Evolutionary conservation across 257 asterid species (phyloP).

Genomic region (Capsicum baccatum): DNA sequence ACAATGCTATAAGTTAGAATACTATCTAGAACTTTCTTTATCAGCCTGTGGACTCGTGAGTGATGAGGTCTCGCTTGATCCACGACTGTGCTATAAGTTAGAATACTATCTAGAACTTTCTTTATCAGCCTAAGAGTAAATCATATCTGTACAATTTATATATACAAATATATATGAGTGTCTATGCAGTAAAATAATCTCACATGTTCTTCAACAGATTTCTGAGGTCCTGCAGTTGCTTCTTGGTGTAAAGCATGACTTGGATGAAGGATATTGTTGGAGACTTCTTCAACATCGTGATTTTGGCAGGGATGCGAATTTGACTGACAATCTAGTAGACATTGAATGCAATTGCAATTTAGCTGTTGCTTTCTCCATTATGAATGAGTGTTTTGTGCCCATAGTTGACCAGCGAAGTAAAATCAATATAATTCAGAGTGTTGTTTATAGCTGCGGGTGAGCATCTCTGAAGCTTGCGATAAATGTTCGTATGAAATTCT

Average conservation of each 20-base stretch:
- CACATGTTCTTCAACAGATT: conserved; percentile 55
- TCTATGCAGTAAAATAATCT: conserved; percentile 34
- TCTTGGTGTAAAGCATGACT: conserved; percentile 73
- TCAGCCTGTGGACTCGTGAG: neutral
- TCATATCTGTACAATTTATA: neutral
- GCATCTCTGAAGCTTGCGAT: conserved; percentile 21
- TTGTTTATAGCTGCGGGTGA: conserved; percentile 48
- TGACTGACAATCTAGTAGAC: conserved; percentile 41
- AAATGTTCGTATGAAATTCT: neutral
- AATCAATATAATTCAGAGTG: conserved; percentile 40
- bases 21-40: too few species aligned
- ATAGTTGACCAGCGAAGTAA: conserved; percentile 43
- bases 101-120: conserved; percentile 6
- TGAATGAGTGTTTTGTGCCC: conserved; percentile 50
- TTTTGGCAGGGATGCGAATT: conserved; percentile 47
- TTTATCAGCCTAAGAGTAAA: neutral
- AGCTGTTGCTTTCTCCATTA: conserved; percentile 43
- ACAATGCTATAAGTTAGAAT: too few species aligned
- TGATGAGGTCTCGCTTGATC: conserved; percentile 8
- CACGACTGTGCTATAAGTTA: neutral
- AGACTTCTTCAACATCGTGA: conserved; percentile 65
- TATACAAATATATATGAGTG: conserved; percentile 13
- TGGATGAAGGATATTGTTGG: conserved; percentile 77
- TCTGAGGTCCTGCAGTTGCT: conserved; percentile 65
- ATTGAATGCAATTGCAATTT: conserved; percentile 42